Evolutionary conservation across 306 rosid species (phyloP).

Genomic region (Neltuma alba): DNA sequence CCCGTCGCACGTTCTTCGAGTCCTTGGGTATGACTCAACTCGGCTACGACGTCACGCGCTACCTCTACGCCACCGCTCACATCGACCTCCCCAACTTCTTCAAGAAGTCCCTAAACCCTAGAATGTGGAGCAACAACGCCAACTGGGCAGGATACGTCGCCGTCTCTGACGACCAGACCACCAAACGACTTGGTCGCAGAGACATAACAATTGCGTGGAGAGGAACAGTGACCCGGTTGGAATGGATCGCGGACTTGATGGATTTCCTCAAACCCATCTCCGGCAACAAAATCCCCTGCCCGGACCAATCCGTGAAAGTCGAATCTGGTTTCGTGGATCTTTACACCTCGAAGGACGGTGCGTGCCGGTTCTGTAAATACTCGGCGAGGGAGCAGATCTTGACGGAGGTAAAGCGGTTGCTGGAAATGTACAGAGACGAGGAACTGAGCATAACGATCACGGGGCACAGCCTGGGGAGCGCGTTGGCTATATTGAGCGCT

Average conservation of each 20-base stretch:
- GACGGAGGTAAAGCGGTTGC: conserved; percentile 54
- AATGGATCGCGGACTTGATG: conserved; percentile 73
- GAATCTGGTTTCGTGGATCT: conserved; percentile 85
- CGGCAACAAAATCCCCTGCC: conserved; percentile 49
- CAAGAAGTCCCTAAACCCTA: conserved; percentile 77
- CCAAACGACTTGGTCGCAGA: conserved; percentile 58
- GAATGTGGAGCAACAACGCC: conserved; percentile 74
- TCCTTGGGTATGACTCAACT: conserved; percentile 37
- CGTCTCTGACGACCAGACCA: conserved; percentile 56
- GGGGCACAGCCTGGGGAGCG: conserved; percentile 83
- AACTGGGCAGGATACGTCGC: conserved; percentile 95
- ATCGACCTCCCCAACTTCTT: conserved; percentile 69
- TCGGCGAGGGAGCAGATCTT: conserved; percentile 82
- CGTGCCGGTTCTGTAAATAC: conserved; percentile 55
- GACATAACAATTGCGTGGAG: conserved; percentile 78
- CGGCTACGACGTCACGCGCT: conserved; percentile 65
- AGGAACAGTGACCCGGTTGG: conserved; percentile 75
- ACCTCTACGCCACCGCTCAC: conserved; percentile 75
- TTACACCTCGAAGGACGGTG: conserved; percentile 64
- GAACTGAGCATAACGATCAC: conserved; percentile 76
- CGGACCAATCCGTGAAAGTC: conserved; percentile 58
- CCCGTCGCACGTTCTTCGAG: conserved; percentile 42
- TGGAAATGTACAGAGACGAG: conserved; percentile 52
- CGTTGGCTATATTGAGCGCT: conserved; percentile 70
- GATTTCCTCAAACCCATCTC: conserved; percentile 63